A percentile compares a stretch with the other conserved stretches of the same genome.
These are phyloP conservation scores for Baudoinia panamericana DNA, from an alignment of 495 filamentous ascomycete genomes.

Conservation along the genomic window DNA sequence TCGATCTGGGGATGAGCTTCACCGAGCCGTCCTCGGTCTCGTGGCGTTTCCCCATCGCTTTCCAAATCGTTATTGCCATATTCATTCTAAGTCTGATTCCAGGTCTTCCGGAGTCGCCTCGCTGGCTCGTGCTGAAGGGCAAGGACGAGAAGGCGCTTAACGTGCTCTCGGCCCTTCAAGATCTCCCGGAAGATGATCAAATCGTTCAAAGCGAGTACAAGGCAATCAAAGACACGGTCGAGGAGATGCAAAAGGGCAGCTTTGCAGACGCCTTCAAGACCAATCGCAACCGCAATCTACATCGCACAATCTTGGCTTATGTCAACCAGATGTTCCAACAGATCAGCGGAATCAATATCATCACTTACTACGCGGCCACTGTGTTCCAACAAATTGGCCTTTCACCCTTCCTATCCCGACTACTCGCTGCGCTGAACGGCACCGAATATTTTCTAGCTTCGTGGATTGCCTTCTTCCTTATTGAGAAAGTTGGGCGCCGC, in stretches of 20 bases:
- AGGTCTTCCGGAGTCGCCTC: conserved; percentile 21
- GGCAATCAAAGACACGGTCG: conserved; percentile 62
- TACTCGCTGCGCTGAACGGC: conserved; percentile 35
- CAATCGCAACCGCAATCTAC: conserved; percentile 59
- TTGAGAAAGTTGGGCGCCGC: conserved; percentile 43
- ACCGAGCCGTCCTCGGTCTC: conserved; percentile 32
- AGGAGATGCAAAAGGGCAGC: conserved; percentile 53
- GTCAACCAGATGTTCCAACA: conserved; percentile 74
- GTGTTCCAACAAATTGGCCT: conserved; percentile 48
- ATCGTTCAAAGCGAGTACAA: conserved; percentile 23
- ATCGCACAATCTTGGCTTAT: conserved; percentile 56
- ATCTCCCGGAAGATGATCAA: conserved; percentile 27
- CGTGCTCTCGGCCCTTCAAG: conserved; percentile 25
- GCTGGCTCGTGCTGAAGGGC: conserved; percentile 24
- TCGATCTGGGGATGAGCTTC: conserved; percentile 37
- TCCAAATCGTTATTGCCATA: conserved; percentile 17
- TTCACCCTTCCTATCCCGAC: conserved; percentile 26
- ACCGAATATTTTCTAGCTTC: conserved; percentile 40
- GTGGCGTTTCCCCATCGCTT: conserved; percentile 38
- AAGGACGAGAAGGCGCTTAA: conserved; percentile 21
- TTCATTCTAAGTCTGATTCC: conserved; percentile 14
- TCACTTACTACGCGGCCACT: conserved; percentile 44
- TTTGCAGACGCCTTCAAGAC: conserved; percentile 61
- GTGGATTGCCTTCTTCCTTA: conserved; percentile 39
- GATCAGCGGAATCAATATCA: conserved; percentile 49